These are phyloP conservation scores for Fusarium phyllophilum DNA, from an alignment of 2,329 filamentous ascomycete genomes.

Conservation along the genomic window DNA sequence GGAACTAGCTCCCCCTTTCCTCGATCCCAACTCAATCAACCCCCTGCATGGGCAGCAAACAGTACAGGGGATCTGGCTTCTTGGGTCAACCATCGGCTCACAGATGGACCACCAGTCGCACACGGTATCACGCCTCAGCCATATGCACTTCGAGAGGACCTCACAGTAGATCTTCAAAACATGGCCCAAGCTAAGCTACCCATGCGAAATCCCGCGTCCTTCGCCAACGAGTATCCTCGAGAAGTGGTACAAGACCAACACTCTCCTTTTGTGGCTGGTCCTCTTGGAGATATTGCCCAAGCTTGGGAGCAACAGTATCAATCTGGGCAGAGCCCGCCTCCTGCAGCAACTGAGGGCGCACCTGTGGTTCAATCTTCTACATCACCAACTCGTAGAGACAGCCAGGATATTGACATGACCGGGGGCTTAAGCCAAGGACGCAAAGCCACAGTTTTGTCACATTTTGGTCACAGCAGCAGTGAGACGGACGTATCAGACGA, in stretches of 20 bases:
- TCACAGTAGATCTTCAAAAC: conserved; percentile 30
- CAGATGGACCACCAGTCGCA: not conserved
- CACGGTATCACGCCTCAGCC: conserved; percentile 34
- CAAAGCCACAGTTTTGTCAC: not conserved
- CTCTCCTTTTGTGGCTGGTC: not conserved
- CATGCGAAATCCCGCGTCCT: not conserved
- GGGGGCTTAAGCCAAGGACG: not conserved
- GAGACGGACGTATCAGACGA: conserved; percentile 6
- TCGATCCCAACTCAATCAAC: not conserved
- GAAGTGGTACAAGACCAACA: not conserved
- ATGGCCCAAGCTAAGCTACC: not conserved
- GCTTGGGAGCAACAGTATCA: conserved; percentile 16
- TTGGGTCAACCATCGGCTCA: conserved; percentile 10
- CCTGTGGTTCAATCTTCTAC: not conserved
- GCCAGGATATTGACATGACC: not conserved
- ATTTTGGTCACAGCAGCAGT: not conserved
- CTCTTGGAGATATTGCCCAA: conserved; percentile 18
- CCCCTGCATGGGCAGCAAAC: conserved; percentile 19
- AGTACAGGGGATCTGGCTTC: conserved; percentile 4
- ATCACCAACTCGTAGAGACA: not conserved
- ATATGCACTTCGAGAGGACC: conserved; percentile 32
- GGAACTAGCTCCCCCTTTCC: conserved; percentile 14
- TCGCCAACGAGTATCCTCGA: conserved; percentile 10
- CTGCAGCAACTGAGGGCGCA: not conserved
- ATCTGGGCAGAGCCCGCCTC: not conserved